Conservation (phyloP, 176 grass and related monocot genomes). For the Areca catechu region DNA sequence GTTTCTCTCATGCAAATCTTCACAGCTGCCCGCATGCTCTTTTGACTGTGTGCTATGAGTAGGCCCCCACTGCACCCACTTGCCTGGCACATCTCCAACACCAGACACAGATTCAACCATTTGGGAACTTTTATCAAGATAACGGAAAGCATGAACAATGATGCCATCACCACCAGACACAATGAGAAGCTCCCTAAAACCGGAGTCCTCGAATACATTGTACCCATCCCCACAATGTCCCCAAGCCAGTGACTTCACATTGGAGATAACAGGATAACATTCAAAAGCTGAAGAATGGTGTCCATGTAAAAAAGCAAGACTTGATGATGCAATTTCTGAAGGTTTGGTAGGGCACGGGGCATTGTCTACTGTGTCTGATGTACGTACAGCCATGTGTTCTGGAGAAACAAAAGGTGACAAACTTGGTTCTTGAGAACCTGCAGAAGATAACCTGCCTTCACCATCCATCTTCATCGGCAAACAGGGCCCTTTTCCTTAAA, state of each 20-base stretch:
- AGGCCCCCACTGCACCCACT: slow-evolving; percentile 68
- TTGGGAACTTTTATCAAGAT: slow-evolving; percentile 27
- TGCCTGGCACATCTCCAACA: slow-evolving; percentile 43
- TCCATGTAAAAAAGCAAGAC: slow-evolving; percentile 21
- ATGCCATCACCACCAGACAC: slow-evolving; percentile 52
- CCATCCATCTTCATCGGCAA: slow-evolving; percentile 1
- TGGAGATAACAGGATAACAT: slow-evolving; percentile 50
- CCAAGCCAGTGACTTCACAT: slow-evolving; percentile 85
- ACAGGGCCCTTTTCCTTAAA: slow-evolving; percentile 35
- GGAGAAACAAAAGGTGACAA: slow-evolving; percentile 1
- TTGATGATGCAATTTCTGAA: slow-evolving; percentile 35
- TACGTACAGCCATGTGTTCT: background rate
- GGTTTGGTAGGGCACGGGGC: slow-evolving; percentile 1
- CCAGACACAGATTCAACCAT: slow-evolving; percentile 26
- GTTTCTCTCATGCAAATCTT: background rate
- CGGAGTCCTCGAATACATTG: slow-evolving; percentile 34
- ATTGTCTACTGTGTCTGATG: slow-evolving; percentile 1
- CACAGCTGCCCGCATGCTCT: background rate
- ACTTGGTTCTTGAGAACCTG: background rate
- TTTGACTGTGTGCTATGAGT: slow-evolving; percentile 25
- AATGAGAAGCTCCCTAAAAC: slow-evolving; percentile 78
- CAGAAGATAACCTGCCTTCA: background rate
- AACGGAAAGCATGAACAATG: slow-evolving; percentile 61
- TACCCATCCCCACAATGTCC: slow-evolving; percentile 48
- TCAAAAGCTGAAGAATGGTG: slow-evolving; percentile 25